Conservation (phyloP, 2,329 filamentous ascomycete species). For the Scorias spongiosa region DNA sequence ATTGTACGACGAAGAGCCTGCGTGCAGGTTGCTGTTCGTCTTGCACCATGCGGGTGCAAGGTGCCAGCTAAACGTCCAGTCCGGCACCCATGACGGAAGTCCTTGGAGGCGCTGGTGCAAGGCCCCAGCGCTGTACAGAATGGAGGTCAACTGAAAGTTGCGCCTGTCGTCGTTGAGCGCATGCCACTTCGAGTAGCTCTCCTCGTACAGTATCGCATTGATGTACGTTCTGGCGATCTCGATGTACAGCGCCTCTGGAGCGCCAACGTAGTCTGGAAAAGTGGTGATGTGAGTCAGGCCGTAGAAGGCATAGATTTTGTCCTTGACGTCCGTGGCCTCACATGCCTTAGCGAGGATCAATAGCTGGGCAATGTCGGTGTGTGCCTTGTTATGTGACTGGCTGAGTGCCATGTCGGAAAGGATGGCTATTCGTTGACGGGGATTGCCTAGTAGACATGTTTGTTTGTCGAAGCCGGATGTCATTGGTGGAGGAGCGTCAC, state of each 20-base stretch:
- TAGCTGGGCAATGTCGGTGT: slow-evolving; percentile 17
- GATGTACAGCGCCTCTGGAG: slow-evolving; percentile 11
- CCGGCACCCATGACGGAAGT: slow-evolving; percentile 21
- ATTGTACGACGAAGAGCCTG: slow-evolving; percentile 8
- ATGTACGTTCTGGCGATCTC: slow-evolving; percentile 15
- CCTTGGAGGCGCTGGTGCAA: slow-evolving; percentile 13
- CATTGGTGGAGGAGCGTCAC: slow-evolving; percentile 8
- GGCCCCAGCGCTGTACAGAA: slow-evolving; percentile 16
- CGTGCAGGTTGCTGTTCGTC: slow-evolving; percentile 12
- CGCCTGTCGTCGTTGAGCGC: slow-evolving; percentile 10
- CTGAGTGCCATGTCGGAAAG: slow-evolving; percentile 16
- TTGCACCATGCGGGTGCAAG: slow-evolving; percentile 16
- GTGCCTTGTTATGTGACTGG: slow-evolving; percentile 10
- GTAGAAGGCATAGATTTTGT: slow-evolving; percentile 18
- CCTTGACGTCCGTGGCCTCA: slow-evolving; percentile 14
- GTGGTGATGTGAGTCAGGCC: slow-evolving; percentile 13
- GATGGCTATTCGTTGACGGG: slow-evolving; percentile 17
- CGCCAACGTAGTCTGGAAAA: slow-evolving; percentile 10
- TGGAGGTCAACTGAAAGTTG: slow-evolving; percentile 16
- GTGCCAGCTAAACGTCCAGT: slow-evolving; percentile 17
- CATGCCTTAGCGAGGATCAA: slow-evolving; percentile 18
- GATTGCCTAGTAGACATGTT: slow-evolving; percentile 13
- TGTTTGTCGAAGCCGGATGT: slow-evolving; percentile 16
- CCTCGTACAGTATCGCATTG: slow-evolving; percentile 11
- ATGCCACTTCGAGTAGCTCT: slow-evolving; percentile 12